Evolutionary conservation across 75 land plant species (phyloP).

Genomic region (Pinus albicaulis): DNA sequence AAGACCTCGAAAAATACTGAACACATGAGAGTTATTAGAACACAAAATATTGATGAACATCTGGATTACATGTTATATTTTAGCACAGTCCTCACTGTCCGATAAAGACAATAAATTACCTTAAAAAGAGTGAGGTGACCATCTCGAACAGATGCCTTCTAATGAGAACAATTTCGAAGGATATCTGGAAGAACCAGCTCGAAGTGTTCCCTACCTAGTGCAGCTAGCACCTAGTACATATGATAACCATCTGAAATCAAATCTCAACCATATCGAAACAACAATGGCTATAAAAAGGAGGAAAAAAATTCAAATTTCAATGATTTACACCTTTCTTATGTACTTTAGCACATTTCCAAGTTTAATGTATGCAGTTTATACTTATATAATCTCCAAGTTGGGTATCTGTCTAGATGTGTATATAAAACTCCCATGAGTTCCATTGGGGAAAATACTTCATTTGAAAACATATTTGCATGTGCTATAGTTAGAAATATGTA

Average conservation of each 20-base stretch:
- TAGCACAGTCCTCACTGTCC: not conserved
- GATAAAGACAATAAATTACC: slow-evolving; percentile 36
- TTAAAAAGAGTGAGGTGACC: slow-evolving; percentile 94
- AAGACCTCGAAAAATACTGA: slow-evolving; percentile 88
- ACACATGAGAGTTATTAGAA: slow-evolving; percentile 10
- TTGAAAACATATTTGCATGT: too few species aligned
- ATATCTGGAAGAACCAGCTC: slow-evolving; percentile 87
- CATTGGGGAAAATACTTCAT: too few species aligned
- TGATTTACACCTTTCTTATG: too few species aligned
- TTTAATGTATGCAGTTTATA: too few species aligned
- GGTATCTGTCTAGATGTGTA: too few species aligned
- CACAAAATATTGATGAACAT: not conserved
- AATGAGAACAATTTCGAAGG: slow-evolving; percentile 86
- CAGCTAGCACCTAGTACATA: slow-evolving; percentile 77
- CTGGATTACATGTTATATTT: not conserved
- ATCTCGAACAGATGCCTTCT: slow-evolving; percentile 90
- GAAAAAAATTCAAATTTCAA: not conserved
- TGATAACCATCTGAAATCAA: not conserved
- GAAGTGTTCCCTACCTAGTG: slow-evolving; percentile 82
- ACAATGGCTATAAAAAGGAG: not conserved
- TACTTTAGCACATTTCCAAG: too few species aligned
- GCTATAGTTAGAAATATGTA: too few species aligned
- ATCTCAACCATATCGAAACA: not conserved
- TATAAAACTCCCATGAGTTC: too few species aligned
- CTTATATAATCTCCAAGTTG: too few species aligned